These are phyloP conservation scores for Tylopilus sp. DNA, from an alignment of 768 basidiomycete species.

Conservation along the genomic window DNA sequence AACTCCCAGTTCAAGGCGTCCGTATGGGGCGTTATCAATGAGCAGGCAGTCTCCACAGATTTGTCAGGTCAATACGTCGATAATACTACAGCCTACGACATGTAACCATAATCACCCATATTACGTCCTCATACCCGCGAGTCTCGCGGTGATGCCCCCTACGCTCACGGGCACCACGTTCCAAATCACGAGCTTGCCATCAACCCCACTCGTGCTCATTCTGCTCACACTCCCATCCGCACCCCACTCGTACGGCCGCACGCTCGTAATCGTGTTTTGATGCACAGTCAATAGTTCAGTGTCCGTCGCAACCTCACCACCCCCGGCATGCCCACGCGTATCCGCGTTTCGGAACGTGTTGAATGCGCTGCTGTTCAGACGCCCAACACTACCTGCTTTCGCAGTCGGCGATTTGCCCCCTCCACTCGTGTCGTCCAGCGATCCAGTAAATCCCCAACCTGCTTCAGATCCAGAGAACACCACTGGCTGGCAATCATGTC, in stretches of 20 bases:
- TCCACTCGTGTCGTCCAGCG: slow-evolving; percentile 75
- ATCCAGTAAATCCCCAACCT: slow-evolving; percentile 80
- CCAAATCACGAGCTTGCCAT: slow-evolving; percentile 94
- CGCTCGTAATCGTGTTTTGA: slow-evolving; percentile 97
- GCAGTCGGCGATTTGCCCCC: slow-evolving; percentile 40
- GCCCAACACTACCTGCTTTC: slow-evolving; percentile 50
- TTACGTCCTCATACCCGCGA: slow-evolving; percentile 47
- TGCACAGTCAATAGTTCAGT: slow-evolving; percentile 88
- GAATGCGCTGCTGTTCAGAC: slow-evolving; percentile 91
- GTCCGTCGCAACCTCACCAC: slow-evolving; percentile 39
- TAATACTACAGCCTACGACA: slow-evolving; percentile 8
- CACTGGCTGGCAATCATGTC: slow-evolving; percentile 96
- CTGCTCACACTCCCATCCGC: slow-evolving; percentile 55
- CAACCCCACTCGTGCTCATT: slow-evolving; percentile 91
- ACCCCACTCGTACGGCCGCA: slow-evolving; percentile 67
- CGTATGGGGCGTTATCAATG: slow-evolving; percentile 91
- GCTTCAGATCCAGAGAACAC: slow-evolving; percentile 71
- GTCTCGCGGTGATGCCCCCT: slow-evolving; percentile 39
- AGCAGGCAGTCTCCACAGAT: slow-evolving; percentile 46
- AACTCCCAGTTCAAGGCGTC: slow-evolving; percentile 83
- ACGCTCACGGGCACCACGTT: slow-evolving; percentile 57
- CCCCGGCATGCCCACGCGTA: slow-evolving; percentile 50
- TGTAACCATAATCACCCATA: slow-evolving; percentile 8
- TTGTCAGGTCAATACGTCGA: slow-evolving; percentile 17
- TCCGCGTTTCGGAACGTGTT: slow-evolving; percentile 93